Base-by-base conservation (phyloP, 768 basidiomycete genomes). In the Podaxis carcinomalis region DNA sequence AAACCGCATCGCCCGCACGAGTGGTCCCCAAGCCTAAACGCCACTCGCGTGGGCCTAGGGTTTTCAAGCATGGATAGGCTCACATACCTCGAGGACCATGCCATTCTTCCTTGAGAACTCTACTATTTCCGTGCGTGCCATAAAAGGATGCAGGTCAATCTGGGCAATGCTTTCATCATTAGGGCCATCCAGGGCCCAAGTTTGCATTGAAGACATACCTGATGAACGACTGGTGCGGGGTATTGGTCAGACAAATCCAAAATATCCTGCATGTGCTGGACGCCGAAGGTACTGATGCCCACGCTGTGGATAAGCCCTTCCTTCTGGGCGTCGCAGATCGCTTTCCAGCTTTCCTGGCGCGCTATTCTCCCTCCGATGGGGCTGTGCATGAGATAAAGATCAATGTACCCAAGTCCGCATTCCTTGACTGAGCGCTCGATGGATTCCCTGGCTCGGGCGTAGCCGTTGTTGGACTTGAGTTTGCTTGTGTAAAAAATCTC, bases 401-500 rank as follows among this genome's bases (percentile, higher is more conserved):
- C 88, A 62, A 90, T 84, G 66, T 84, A 83, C 21, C 76, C 84
- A n/a, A 89, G 73, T 0, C 81, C 80, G 68, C 78, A 84, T 56
- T 70, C 72, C 25, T 80, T 69, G 19, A 90, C 69, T 2, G 85
- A 87, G 47, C 74, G 75, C 63, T 81, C 68, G 62, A 90, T 84
- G 37, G 79, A 72, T 56, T 79, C 75, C 60, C 71, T 76, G 23
- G 80, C 78, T 13, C 78, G 69, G 3, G 78, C 75, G 68, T 85
- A 84, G 25, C 80, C 79, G 42, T 74, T 68, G 71, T 90, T 90
- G 54, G 71, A 63, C 72, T 79, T 86, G 53, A 89, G 77, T 72
- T 91, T 89, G 19, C 87, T 89, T 32, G 86, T 89, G 71, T 83
- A 88, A 76, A 84, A 89, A 66, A 93, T 79, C 19, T 81, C 81